Evolutionary conservation across 148 eudicot genomes (phyloP), one percentile per base, ranked within the genome.

Genomic region (Spergularia bocconei): DNA sequence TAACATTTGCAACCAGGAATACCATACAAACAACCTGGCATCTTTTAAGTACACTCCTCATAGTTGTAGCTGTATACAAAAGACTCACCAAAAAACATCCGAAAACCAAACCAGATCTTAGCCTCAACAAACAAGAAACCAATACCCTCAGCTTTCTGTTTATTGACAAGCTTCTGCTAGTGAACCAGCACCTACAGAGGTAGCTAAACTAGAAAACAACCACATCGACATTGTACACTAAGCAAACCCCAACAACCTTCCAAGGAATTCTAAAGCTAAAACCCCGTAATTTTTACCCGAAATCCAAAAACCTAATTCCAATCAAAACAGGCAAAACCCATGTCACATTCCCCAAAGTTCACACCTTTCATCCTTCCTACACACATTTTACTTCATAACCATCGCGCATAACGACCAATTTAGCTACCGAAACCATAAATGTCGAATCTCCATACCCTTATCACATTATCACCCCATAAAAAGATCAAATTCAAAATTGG

Each of bases 301-400:
- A 21, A 6, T 19, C 53, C 69, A 11, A 36, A 66, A 39, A 41
- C 25, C 69, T 44, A 16, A 66, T 4, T 65, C 48, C 4, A 66
- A 6, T 66, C 17, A 16, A 58, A 48, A 71, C 13, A 59, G 60
- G 41, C 56, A 55, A 48, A 74, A 21, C 69, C 57, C 11, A 11
- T 10, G 13, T 63, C 33, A 52, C 50, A 11, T 20, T 63, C n/a
- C 21, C 1, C 52, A 20, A 54, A 41, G 12, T n/a, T 38, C 56
- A 58, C 52, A 44, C 7, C 39, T 41, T 64, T 11, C 36, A 2
- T 12, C 13, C 20, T 23, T 17, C 8, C 33, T 15, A 66, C 20
- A 55, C 71, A 75, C 44, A 57, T 17, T 17, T 56, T 15, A 15
- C n/a, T 67, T 25, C 66, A 67, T 54, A 75, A 65, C 20, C 38